These are phyloP conservation scores for Strobilomyces dryophilus DNA, from an alignment of 768 basidiomycete species.

Conservation along the genomic window DNA sequence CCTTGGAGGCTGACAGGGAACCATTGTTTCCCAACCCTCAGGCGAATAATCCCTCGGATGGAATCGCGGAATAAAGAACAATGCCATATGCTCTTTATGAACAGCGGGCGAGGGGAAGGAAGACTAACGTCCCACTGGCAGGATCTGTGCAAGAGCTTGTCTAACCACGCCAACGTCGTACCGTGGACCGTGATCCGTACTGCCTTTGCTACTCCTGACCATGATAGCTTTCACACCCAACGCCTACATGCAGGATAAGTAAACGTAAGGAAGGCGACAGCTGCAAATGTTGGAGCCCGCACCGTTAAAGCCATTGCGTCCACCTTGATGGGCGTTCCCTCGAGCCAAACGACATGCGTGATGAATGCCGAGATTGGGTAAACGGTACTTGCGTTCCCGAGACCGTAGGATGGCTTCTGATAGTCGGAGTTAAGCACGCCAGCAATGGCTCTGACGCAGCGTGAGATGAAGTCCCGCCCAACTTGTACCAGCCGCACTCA, in stretches of 20 bases:
- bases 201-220: slow-evolving; percentile 30
- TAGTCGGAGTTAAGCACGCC: slow-evolving; percentile 65
- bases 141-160: slow-evolving; percentile 37
- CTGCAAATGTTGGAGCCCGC: slow-evolving; percentile 1
- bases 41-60: background rate
- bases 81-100: background rate
- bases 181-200: slow-evolving; percentile 26
- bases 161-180: slow-evolving; percentile 48
- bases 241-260: slow-evolving; percentile 36
- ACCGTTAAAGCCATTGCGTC: slow-evolving; percentile 62
- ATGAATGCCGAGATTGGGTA: slow-evolving; percentile 80
- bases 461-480: slow-evolving; percentile 6
- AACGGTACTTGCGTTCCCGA: slow-evolving; percentile 54
- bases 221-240: slow-evolving; percentile 60
- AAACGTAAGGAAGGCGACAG: slow-evolving; percentile 1
- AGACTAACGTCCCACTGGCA: slow-evolving; percentile 7
- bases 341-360: slow-evolving; percentile 79
- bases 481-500: slow-evolving; percentile 30
- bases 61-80: slow-evolving; percentile 6
- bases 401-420: slow-evolving; percentile 44
- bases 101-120: background rate
- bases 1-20: background rate
- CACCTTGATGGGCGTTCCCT: slow-evolving; percentile 57
- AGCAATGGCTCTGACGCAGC: slow-evolving; percentile 52
- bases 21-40: slow-evolving; percentile 1